A percentile compares a stretch with the other conserved stretches of the same genome.
These are phyloP conservation scores for Trichocladium antarcticum DNA, from an alignment of 495 filamentous ascomycete genomes.

Conservation along the genomic window DNA sequence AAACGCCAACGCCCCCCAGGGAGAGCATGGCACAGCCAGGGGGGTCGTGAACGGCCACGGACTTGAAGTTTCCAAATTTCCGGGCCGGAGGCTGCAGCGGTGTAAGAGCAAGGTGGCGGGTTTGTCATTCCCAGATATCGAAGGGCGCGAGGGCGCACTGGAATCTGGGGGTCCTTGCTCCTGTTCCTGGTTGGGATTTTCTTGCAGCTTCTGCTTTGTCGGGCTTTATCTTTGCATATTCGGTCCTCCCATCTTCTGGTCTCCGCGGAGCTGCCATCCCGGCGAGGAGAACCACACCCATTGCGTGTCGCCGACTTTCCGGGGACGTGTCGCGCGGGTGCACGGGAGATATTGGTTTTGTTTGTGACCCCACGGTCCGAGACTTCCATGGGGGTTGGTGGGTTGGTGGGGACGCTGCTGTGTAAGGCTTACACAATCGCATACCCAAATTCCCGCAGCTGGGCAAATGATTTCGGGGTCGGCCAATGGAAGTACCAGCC, in stretches of 20 bases:
- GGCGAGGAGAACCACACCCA: background rate
- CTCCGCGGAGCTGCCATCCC: constrained; percentile 15
- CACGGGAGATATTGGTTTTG: background rate
- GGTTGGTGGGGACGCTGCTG: constrained; percentile 4
- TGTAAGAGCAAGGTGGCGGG: background rate
- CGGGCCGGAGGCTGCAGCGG: background rate
- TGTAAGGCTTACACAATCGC: constrained; percentile 8
- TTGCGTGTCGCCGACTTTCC: background rate
- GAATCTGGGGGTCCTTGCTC: background rate
- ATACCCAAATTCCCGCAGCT: constrained; percentile 16
- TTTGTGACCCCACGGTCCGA: constrained; percentile 11
- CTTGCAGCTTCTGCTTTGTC: background rate
- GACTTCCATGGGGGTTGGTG: background rate
- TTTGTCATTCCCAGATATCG: too few relatives aligned
- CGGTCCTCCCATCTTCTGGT: background rate
- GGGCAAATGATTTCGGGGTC: background rate
- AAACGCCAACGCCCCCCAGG: constrained; percentile 6
- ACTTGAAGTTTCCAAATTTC: background rate
- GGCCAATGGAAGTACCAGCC: constrained; percentile 9
- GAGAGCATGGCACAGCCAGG: constrained; percentile 9
- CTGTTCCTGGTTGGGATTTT: background rate
- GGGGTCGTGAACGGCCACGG: background rate
- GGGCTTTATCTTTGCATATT: background rate
- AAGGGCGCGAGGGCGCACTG: too few relatives aligned
- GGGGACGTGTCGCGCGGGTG: background rate